These are phyloP conservation scores for Prunus yedoensis DNA, from an alignment of 331 rosid genomes.

Conservation along the genomic window DNA sequence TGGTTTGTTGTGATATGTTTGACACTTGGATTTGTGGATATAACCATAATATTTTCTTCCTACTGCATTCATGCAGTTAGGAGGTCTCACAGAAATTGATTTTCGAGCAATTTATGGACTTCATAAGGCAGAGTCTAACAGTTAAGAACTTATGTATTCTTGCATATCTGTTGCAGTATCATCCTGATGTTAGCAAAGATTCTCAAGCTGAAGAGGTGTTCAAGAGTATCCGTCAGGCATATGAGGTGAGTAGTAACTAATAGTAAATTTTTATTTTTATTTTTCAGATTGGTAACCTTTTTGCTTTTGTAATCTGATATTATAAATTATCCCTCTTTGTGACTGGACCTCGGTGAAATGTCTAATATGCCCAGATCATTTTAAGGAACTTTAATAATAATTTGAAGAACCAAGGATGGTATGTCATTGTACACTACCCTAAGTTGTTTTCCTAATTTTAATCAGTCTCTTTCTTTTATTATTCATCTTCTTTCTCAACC, in stretches of 20 bases:
- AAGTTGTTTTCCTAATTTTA: not conserved
- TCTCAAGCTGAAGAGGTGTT: slow-evolving; percentile 62
- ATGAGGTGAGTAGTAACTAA: slow-evolving; percentile 55
- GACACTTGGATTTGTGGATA: not conserved
- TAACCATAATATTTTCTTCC: not conserved
- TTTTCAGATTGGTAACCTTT: not conserved
- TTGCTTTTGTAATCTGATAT: not conserved
- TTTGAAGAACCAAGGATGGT: not conserved
- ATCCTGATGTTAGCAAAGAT: slow-evolving; percentile 90
- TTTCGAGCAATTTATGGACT: not conserved
- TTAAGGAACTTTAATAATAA: not conserved
- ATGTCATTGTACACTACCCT: not conserved
- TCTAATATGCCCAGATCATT: too few relatives aligned
- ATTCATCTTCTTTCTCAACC: not conserved
- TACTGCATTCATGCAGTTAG: not conserved
- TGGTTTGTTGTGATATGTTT: not conserved
- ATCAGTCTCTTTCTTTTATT: not conserved
- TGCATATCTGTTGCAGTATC: slow-evolving; percentile 59
- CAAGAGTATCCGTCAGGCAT: slow-evolving; percentile 73
- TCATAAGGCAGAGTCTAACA: not conserved
- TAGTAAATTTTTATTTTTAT: not conserved
- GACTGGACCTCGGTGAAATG: not conserved
- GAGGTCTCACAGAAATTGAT: not conserved
- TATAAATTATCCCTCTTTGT: not conserved
- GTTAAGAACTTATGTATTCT: slow-evolving; percentile 8